Percentiles rank a stretch among this genome's conserved stretches.
Evolutionary conservation across 495 filamentous ascomycete genomes (phyloP).

Genomic region (Penicillium coprophilum): DNA sequence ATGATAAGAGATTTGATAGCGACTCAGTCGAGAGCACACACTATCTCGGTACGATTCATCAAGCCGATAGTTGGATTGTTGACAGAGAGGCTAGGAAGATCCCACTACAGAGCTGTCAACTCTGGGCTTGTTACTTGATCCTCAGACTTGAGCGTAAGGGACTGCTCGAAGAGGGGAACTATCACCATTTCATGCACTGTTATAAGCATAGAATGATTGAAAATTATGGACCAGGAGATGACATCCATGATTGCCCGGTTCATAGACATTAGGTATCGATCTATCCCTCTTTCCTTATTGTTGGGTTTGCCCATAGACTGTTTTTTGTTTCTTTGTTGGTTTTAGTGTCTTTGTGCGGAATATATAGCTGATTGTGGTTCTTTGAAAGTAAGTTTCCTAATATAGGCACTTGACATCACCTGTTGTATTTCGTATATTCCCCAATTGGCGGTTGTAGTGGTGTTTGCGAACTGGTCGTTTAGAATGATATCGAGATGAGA

Average conservation of each 20-base stretch:
- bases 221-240: background rate
- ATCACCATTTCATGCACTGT: background rate
- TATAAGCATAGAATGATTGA: background rate
- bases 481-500: too few species aligned
- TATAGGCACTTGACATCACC: too few species aligned
- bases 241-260: background rate
- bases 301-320: too few species aligned
- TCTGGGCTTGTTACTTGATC: conserved; percentile 1
- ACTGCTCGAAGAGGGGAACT: background rate
- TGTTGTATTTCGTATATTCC: too few species aligned
- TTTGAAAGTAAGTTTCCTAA: too few species aligned
- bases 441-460: too few species aligned
- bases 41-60: background rate
- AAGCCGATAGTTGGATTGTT: background rate
- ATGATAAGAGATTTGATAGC: conserved; percentile 2
- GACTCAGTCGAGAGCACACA: background rate
- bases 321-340: too few species aligned
- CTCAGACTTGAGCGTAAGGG: conserved; percentile 1
- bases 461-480: too few species aligned
- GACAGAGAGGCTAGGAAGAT: background rate
- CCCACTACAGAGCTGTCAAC: conserved; percentile 1
- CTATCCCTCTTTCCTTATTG: background rate
- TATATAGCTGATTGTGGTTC: too few species aligned
- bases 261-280: background rate
- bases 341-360: too few species aligned